Base-by-base conservation (phyloP, 2,329 filamentous ascomycete species). In the Diaporthe sp. region DNA sequence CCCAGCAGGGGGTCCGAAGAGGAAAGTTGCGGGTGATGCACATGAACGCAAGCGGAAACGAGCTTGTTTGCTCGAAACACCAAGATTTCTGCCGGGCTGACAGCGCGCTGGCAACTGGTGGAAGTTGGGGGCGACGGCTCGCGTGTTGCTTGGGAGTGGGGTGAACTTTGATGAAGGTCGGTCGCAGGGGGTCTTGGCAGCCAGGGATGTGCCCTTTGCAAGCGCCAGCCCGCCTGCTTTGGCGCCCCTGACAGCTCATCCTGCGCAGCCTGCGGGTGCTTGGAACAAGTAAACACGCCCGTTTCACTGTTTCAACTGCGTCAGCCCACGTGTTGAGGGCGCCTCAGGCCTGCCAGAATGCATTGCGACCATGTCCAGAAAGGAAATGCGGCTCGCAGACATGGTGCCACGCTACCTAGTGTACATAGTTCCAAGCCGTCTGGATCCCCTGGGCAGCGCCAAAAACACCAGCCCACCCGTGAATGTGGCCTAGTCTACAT, bases 11-110 rank as follows among this genome's bases (percentile, higher is more conserved):
- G 42, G 7, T 44, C 44, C 2, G 17, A 22, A 20, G 15, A 20
- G 13, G 34, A 44, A 42, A 73, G 57, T 17, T 51, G 51, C 70
- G 44, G 55, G 70, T 61, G 57, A 65, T 73, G 71, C 44, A 37
- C 49, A 44, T 25, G 47, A 22, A n/a, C 25, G 7, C 25, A 57
- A 47, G 60, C 47, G 37, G 58, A 65, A 65, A 65, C 71, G 42
- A 53, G 71, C 49, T 73, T 73, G 58, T 73, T 44, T 73, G 25
- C 71, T 57, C 71, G 71, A 73, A 73, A 73, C 71, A 63, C 58
- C 58, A 73, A 65, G 51, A 65, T 17, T 55, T 53, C 58, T 61
- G 49, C 47, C 37, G 20, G 47, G 71, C 71, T 65, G 49, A 51
- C 71, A n/a, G n/a, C 47, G 34, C 37, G 44, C 42, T 51, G 61